phyloP scores from a whole-genome alignment of 2,329 filamentous ascomycete species.

The Podosphaera leucotricha region DNA sequence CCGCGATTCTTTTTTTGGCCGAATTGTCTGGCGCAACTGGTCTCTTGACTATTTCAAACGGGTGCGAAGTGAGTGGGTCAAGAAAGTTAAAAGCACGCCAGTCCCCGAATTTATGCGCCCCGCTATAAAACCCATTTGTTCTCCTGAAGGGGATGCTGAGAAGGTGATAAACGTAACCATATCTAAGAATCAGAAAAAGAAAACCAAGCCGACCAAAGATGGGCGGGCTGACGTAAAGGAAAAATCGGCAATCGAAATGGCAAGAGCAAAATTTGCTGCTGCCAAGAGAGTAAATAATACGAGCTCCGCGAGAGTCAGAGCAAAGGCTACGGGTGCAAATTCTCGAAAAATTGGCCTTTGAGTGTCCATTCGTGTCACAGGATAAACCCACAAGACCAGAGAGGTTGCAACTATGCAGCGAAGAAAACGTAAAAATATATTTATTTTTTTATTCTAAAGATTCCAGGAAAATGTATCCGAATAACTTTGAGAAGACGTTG shows the following conservation, averaged over 20 bases:
- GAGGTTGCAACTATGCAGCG: no score
- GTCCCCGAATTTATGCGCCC: background rate
- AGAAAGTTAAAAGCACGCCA: slow-evolving; percentile 23
- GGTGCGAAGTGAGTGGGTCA: slow-evolving; percentile 37
- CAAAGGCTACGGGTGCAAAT: slow-evolving; percentile 1
- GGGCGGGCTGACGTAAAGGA: background rate
- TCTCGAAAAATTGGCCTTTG: background rate
- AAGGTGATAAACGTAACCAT: background rate
- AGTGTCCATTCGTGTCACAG: no score
- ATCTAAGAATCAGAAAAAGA: slow-evolving; percentile 3
- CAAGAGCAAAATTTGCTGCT: slow-evolving; percentile 14
- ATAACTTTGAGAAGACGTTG: no score
- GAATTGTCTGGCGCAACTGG: slow-evolving; percentile 54
- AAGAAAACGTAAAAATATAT: no score
- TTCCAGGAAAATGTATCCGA: no score
- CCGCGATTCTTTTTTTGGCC: slow-evolving; percentile 38
- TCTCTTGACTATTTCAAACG: slow-evolving; percentile 48
- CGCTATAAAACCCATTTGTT: background rate
- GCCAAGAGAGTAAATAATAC: slow-evolving; percentile 5
- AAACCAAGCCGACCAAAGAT: slow-evolving; percentile 4
- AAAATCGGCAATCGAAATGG: slow-evolving; percentile 14
- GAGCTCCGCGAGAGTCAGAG: no score
- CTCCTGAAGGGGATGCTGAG: background rate
- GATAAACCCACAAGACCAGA: no score
- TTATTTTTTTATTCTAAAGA: no score